Evolutionary conservation across 768 basidiomycete species (phyloP), one percentile per base, ranked within the genome.

Genomic region (Amanita phalloides): DNA sequence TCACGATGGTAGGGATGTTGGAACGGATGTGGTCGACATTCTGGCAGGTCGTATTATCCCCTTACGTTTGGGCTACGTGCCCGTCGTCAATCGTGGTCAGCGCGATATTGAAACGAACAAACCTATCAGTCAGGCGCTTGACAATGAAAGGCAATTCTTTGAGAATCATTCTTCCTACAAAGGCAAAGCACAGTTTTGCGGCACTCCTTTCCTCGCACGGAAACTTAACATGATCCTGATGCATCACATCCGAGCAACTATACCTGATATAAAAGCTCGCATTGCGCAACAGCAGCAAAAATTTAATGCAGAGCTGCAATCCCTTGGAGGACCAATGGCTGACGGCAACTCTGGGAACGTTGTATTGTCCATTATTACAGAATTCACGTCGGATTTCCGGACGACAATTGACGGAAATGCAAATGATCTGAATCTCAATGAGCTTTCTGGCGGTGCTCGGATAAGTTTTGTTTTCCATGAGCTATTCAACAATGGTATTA

Each of bases 381-480:
- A 99, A 67, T 99, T 99, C 69, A 93, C 90, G 55, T 79, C 86
- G 37, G 96, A 98, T 63, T 99, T 97, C 81, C 84, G 95, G 53
- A 90, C 90, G 10, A 86, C 89, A 36, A 96, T 99, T 58, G 96
- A 99, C 64, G 96, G 96, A 67, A 93, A 90, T 71, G 93, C 92
- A 26, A 94, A 95, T 62, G 96, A 99, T 64, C 71, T 98, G 33
- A 86, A 89, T 1, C 64, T 96, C 61, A 98, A 98, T 61, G 96
- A 99, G 68, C 78, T 99, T 20, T 91, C 90, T n/a, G 96, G 96
- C 60, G 96, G 96, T 66, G 96, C 96, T 26, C 83, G 96, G 67
- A 98, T 99, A 75, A 90, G 86, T 62, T 99, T 97, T 63, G 96
- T 99, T 49, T 99, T 94, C 76, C 96, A 99, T 65, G 96, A 99